phyloP scores from a whole-genome alignment of 2,329 filamentous ascomycete species.

The Helotiales sp. region DNA sequence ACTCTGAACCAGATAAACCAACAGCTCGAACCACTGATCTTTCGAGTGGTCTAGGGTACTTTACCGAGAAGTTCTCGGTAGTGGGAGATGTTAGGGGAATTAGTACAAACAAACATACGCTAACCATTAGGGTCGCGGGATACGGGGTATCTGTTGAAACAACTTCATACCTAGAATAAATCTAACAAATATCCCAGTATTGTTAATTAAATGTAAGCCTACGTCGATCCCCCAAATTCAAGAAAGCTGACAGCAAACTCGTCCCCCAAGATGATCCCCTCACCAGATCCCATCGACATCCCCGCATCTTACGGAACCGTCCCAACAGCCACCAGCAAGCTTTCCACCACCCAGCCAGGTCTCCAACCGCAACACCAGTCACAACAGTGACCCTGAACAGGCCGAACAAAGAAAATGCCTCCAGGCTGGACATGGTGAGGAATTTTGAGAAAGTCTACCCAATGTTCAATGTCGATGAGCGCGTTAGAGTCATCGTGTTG shows the following conservation, averaged over 20 bases:
- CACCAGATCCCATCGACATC: conserved; percentile 10
- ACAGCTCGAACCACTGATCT: too few relatives aligned
- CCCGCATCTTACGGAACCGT: conserved; percentile 48
- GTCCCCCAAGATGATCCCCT: not conserved
- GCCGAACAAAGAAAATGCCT: conserved; percentile 58
- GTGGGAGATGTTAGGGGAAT: not conserved
- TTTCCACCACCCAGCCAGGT: conserved; percentile 55
- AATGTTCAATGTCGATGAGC: conserved; percentile 52
- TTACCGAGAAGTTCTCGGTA: not conserved
- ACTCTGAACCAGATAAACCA: too few relatives aligned
- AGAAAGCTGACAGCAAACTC: not conserved
- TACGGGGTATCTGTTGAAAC: too few relatives aligned
- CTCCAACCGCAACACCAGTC: conserved; percentile 61
- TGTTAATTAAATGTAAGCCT: too few relatives aligned
- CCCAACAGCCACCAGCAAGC: conserved; percentile 49
- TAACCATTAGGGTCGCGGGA: not conserved
- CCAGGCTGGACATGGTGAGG: conserved; percentile 65
- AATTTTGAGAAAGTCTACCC: conserved; percentile 62
- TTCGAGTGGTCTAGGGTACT: too few relatives aligned
- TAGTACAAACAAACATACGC: not conserved
- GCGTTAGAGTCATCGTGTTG: conserved; percentile 59
- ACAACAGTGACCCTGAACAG: conserved; percentile 44
- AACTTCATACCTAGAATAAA: too few relatives aligned
- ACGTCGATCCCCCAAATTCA: not conserved
- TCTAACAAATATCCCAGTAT: too few relatives aligned